Base-by-base conservation (phyloP, 345 rosid genomes). In the Excoecaria agallocha region DNA sequence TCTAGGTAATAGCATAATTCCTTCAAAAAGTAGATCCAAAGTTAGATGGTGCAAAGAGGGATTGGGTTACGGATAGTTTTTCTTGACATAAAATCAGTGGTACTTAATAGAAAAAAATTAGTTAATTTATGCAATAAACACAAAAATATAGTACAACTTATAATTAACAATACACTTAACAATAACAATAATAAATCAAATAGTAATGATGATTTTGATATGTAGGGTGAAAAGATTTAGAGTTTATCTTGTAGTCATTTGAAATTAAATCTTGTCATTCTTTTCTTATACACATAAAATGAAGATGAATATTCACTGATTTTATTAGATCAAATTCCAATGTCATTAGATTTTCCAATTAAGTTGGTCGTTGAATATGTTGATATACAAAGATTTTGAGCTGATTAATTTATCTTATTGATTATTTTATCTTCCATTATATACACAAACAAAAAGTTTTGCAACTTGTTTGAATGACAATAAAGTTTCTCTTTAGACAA, bases 41-140 rank as follows among this genome's bases (percentile, higher is more conserved):
- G 82, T 95, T 98, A 52, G 99, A 95, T 86, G 99, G 99, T 50
- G 99, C 99, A 54, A 95, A 93, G 87, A 91, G 99, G 82, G 99
- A 95, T 67, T 95, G 99, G 98, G 98, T 95, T 87, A 96, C 99
- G n/a, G n/a, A n/a, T n/a, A n/a, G n/a, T n/a, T n/a, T n/a, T n/a
- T n/a, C n/a, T n/a, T n/a, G n/a, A n/a, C n/a, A n/a, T n/a, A n/a
- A n/a, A n/a, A n/a, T n/a, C n/a, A n/a, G n/a, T n/a, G n/a, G n/a
- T n/a, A n/a, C n/a, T n/a, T n/a, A n/a, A n/a, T n/a, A n/a, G n/a
- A n/a, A n/a, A n/a, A n/a, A n/a, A n/a, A n/a, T n/a, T n/a, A n/a
- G n/a, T n/a, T n/a, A n/a, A n/a, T n/a, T n/a, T n/a, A n/a, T n/a
- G n/a, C n/a, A n/a, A n/a, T n/a, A n/a, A n/a, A n/a, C n/a, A n/a